Percentiles rank a stretch among this genome's conserved stretches.
phyloP scores from a whole-genome alignment of 2,329 filamentous ascomycete genomes.

The Paraphoma sp. region DNA sequence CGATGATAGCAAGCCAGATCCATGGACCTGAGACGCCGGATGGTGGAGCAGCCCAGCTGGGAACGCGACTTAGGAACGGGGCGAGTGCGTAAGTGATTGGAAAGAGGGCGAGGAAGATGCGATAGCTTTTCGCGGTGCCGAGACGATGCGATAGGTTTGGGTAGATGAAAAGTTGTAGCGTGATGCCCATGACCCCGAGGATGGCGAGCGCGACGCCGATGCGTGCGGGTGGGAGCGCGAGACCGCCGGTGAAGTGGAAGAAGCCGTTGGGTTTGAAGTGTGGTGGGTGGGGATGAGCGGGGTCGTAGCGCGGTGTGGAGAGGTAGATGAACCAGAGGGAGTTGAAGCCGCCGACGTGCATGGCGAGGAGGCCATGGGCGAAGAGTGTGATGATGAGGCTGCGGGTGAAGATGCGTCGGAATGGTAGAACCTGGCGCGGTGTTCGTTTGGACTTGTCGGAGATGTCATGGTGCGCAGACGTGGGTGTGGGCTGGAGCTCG shows the following conservation, averaged over 20 bases:
- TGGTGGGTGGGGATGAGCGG: slow-evolving; percentile 39
- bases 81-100: slow-evolving; percentile 53
- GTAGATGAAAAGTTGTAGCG: slow-evolving; percentile 55
- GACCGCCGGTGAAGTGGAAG: slow-evolving; percentile 57
- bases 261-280: slow-evolving; percentile 46
- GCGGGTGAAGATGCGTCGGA: slow-evolving; percentile 55
- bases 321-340: slow-evolving; percentile 59
- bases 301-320: slow-evolving; percentile 53
- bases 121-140: slow-evolving; percentile 51
- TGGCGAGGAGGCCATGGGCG: slow-evolving; percentile 53
- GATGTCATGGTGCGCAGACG: slow-evolving; percentile 15
- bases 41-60: slow-evolving; percentile 48
- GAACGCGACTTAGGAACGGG: slow-evolving; percentile 53
- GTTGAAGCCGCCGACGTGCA: slow-evolving; percentile 59
- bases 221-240: slow-evolving; percentile 54
- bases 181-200: slow-evolving; percentile 56
- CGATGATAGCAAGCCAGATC: slow-evolving; percentile 53
- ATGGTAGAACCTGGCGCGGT: slow-evolving; percentile 48
- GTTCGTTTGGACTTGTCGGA: slow-evolving; percentile 17
- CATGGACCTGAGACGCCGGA: slow-evolving; percentile 47
- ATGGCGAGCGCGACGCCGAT: slow-evolving; percentile 58
- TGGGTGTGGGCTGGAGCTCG: slow-evolving; percentile 41
- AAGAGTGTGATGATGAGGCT: slow-evolving; percentile 54
- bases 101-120: slow-evolving; percentile 52
- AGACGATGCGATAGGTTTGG: slow-evolving; percentile 50